A percentile compares a stretch with the other conserved stretches of the same genome.
These are phyloP conservation scores for Toxoplasma gondii DNA, from an alignment of 169 alveolate species.

Conservation along the genomic window DNA sequence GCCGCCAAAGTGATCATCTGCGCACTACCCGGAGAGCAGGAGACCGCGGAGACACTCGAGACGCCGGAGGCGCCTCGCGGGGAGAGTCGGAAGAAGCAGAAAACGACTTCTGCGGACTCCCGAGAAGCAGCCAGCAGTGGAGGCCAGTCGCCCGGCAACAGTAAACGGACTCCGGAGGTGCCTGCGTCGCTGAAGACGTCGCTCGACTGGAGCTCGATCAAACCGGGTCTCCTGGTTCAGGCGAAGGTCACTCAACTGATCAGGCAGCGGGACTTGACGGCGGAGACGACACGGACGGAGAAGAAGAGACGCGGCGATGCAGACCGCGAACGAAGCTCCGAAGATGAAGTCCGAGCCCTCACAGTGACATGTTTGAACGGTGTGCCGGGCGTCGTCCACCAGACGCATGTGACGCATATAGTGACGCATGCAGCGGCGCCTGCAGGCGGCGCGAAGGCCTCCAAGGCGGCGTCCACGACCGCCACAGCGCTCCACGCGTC, in stretches of 20 bases:
- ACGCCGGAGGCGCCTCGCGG: not conserved
- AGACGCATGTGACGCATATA: not conserved
- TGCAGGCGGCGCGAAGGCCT: not conserved
- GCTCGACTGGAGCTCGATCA: not conserved
- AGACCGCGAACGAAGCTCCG: not conserved
- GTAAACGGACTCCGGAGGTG: not conserved
- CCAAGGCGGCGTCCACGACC: not conserved
- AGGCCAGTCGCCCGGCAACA: not conserved
- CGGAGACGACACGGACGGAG: not conserved
- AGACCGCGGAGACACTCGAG: not conserved
- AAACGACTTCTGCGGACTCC: not conserved
- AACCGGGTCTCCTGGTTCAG: conserved; percentile 13
- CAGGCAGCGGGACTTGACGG: not conserved
- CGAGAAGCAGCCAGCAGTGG: not conserved
- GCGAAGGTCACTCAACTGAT: not conserved
- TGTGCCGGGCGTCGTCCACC: not conserved
- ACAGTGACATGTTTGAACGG: not conserved
- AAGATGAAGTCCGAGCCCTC: not conserved
- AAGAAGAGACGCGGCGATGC: not conserved
- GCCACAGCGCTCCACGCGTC: not conserved
- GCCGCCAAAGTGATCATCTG: conserved; percentile 21
- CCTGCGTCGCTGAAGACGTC: not conserved
- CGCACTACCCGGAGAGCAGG: not conserved
- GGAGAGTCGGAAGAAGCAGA: not conserved
- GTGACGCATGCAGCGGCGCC: not conserved